Base-by-base conservation (phyloP, 176 grass and related monocot genomes). In the Carex myosuroides region DNA sequence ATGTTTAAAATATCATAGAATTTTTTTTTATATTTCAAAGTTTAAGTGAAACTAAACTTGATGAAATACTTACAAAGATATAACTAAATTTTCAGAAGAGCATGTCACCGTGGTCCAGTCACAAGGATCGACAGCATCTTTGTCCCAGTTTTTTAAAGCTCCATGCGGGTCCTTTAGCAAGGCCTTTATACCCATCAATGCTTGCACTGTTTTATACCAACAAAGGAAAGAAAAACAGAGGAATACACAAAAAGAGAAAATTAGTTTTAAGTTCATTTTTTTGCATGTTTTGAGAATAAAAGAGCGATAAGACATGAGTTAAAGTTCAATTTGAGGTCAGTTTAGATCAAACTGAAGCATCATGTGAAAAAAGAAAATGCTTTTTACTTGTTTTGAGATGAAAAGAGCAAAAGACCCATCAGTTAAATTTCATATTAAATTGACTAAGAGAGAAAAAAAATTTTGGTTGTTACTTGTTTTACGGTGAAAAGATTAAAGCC, bases 121-220 rank as follows among this genome's bases (percentile, higher is more conserved):
- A 84, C 96, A 99, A 81, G 96, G 96, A 87, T 99, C 96, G 13
- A 91, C 96, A 22, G 93, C 92, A 90, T 85, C 59, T 86, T 84
- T 80, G 83, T 99, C 96, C 96, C 96, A 99, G 85, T 79, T 93
- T 81, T 90, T 88, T 86, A 99, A 84, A 86, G 85, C 87, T 60
- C 88, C 89, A 57, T 85, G 91, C 30, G 96, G 96, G 70, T 95
- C 96, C 62, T 80, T 92, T 55, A 99, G 87, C n/a, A 85, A 88
- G 76, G 77, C 89, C 80, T 95, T 99, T 85, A 99, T 91, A 83
- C 53, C 61, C 33, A 99, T 89, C 81, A 99, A 85, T 82, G 93
- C 93, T 88, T 89, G 93, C 87, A 96, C 96, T 95, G 88, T 59
- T 70, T 73, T 24, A 77, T 77, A 24, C 70, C 12, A 73, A 37